Percentiles rank a stretch among this genome's conserved stretches.
Evolutionary conservation across 257 asterid species (phyloP).

Genomic region (Cordia subcordata): DNA sequence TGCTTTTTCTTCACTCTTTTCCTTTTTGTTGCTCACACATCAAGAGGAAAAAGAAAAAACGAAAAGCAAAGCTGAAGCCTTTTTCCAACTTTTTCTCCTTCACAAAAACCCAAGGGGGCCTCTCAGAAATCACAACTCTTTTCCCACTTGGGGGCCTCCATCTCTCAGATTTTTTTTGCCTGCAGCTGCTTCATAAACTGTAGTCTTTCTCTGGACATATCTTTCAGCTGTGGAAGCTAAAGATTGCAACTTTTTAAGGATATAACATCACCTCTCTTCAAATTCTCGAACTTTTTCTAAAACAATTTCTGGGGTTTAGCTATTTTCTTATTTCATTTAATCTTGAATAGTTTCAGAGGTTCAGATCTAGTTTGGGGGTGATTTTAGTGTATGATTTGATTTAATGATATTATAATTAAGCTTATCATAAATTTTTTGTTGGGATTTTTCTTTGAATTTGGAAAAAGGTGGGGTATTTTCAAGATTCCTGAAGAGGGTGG

Average conservation of each 20-base stretch:
- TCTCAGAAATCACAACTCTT: constrained; percentile 28
- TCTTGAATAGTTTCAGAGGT: constrained; percentile 11
- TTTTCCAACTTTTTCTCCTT: constrained; percentile 35
- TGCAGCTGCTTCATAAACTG: constrained; percentile 22
- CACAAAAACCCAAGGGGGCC: constrained; percentile 22
- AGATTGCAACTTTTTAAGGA: not conserved
- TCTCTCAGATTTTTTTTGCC: constrained; percentile 41
- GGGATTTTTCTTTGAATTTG: constrained; percentile 38
- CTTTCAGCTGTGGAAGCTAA: constrained; percentile 23
- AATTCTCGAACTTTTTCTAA: constrained; percentile 13
- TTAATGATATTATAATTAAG: not conserved
- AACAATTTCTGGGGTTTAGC: constrained; percentile 12
- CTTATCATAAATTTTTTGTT: constrained; percentile 19
- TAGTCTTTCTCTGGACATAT: constrained; percentile 7
- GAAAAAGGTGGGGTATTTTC: constrained; percentile 43
- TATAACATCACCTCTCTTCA: not conserved
- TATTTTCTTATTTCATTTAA: not conserved
- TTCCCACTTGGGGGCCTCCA: constrained; percentile 31
- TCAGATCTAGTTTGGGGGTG: constrained; percentile 39
- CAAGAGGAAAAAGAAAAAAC: constrained; percentile 26
- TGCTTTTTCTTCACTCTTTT: constrained; percentile 19
- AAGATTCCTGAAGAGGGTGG: constrained; percentile 62
- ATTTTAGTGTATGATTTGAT: constrained; percentile 6
- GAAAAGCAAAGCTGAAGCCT: constrained; percentile 40
- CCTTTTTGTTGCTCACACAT: constrained; percentile 17